Percentiles rank a stretch among this genome's conserved stretches.
Conservation (phyloP, 2,329 filamentous ascomycete genomes). For the Neonectria neomacrospora region DNA sequence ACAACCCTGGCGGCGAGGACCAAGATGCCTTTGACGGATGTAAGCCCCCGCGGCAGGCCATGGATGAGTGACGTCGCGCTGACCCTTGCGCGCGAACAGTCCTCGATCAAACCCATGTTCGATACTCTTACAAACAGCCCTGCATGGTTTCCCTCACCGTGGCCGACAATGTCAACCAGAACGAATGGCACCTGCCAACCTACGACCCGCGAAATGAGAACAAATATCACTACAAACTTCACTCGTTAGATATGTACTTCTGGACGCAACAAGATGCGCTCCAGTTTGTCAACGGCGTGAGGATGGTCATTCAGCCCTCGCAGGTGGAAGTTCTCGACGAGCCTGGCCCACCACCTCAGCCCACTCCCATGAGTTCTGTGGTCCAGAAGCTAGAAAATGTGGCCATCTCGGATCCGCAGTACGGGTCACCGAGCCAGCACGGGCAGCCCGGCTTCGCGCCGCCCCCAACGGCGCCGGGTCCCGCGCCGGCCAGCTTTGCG, state of each 20-base stretch:
- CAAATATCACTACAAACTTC: conserved; percentile 82
- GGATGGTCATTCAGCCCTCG: conserved; percentile 69
- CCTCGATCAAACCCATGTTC: conserved; percentile 71
- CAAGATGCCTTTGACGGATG: conserved; percentile 84
- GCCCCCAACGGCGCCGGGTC: conserved; percentile 38
- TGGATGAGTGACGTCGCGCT: conserved; percentile 17
- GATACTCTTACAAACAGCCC: conserved; percentile 79
- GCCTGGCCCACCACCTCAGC: conserved; percentile 61
- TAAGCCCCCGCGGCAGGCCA: conserved; percentile 56
- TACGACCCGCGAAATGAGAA: conserved; percentile 78
- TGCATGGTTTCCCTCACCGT: conserved; percentile 76
- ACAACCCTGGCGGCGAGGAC: conserved; percentile 77
- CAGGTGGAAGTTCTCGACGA: conserved; percentile 74
- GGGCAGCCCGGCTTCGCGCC: conserved; percentile 36
- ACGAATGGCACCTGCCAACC: conserved; percentile 80
- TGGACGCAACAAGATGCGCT: conserved; percentile 79
- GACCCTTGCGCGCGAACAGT: conserved; percentile 56
- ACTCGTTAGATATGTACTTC: conserved; percentile 82
- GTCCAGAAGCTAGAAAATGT: conserved; percentile 79
- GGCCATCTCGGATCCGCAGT: conserved; percentile 71
- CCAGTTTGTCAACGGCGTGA: conserved; percentile 75
- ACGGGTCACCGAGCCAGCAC: conserved; percentile 46
- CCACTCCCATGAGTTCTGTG: conserved; percentile 70
- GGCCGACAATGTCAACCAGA: conserved; percentile 62
- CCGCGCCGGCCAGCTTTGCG: conserved; percentile 59